Base-by-base conservation (phyloP, 176 grass and related monocot genomes). In the Olyra latifolia region DNA sequence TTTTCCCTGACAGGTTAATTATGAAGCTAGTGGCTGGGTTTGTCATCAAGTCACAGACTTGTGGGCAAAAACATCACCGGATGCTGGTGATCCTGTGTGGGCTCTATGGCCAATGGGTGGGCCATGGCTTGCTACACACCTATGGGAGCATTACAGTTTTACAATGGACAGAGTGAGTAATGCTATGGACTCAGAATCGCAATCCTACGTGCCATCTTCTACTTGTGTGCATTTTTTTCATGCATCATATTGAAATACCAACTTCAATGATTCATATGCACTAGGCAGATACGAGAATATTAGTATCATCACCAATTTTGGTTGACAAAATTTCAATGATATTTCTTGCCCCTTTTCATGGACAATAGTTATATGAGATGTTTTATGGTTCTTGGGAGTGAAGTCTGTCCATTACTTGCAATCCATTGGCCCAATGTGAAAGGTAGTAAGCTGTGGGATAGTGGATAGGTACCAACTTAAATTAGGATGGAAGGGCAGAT, bases 41-140 rank as follows among this genome's bases (percentile, higher is more conserved):
- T 76, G 85, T 82, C 95, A 97, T 89, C 95, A 97, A 72, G 91
- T 97, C 62, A 88, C 95, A 52, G 95, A 97, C 69, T 24, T 97
- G 54, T 97, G 95, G 95, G 95, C 92, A 41, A 97, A 97, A 90
- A 90, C 95, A 70, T 97, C 95, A 12, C 85, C 95, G 17, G 89
- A 92, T 69, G 79, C 40, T 40, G 95, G 95, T 70, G 83, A 94
- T 52, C 92, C 95, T 82, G 35, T 80, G 12, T 92, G 91, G 95
- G 92, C 89, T 63, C 29, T 94, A 53, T 97, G 95, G 95, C 95
- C 95, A 32, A 94, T 97, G 91, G 95, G 95, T 82, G 95, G 95
- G 52, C 85, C 95, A 59, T 97, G 95, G 95, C 89, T 97, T 56
- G 89, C 91, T 39, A 97, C 95, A 82, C 95, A 97, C 72, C 83